Conservation (phyloP, 805 yeast genomes). For the Cyberlindnera misumaiensis region DNA sequence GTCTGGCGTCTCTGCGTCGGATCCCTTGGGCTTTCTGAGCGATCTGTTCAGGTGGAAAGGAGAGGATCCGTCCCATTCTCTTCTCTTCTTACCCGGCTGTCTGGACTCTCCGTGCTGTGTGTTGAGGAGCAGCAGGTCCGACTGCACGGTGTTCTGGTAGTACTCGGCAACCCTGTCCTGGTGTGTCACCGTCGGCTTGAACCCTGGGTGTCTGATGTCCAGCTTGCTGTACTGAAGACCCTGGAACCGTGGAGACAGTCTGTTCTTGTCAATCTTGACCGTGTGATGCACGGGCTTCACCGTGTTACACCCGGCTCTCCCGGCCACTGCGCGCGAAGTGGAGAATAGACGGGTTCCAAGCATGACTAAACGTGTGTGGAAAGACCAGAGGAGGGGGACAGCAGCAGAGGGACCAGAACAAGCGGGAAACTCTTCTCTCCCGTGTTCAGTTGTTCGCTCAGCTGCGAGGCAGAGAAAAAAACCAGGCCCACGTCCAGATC, state of each 20-base stretch:
- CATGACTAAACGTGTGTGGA: too few species aligned
- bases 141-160: constrained; percentile 62
- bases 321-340: constrained; percentile 22
- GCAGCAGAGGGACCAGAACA: too few species aligned
- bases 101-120: constrained; percentile 60
- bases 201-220: constrained; percentile 76
- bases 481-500: too few species aligned
- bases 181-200: constrained; percentile 63
- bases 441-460: too few species aligned
- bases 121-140: constrained; percentile 72
- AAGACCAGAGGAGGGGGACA: too few species aligned
- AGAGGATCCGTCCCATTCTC: constrained; percentile 82
- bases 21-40: constrained; percentile 67
- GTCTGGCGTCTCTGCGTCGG: constrained; percentile 67
- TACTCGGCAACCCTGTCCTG: constrained; percentile 79
- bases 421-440: too few species aligned
- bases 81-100: constrained; percentile 57
- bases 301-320: constrained; percentile 56
- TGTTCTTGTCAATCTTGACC: constrained; percentile 66
- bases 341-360: constrained; percentile 17
- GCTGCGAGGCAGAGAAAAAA: too few species aligned
- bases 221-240: constrained; percentile 58
- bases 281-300: constrained; percentile 91
- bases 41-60: constrained; percentile 89
- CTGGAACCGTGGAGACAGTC: constrained; percentile 68